A percentile compares a stretch with the other conserved stretches of the same genome.
phyloP scores from a whole-genome alignment of 345 rosid species.

The Sonneratia caseolaris region DNA sequence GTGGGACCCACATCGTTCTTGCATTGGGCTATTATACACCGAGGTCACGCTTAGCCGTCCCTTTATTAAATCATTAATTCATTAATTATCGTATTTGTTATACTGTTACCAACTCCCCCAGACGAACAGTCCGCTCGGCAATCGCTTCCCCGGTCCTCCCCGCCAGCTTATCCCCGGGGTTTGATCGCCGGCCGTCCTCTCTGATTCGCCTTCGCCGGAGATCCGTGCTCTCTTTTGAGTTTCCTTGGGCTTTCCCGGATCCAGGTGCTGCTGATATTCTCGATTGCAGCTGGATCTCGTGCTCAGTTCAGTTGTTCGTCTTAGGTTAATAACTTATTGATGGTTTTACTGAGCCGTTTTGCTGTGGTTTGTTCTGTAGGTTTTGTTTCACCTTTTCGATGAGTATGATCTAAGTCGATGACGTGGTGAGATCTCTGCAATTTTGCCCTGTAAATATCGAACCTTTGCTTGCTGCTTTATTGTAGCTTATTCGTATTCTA shows the following conservation, averaged over 20 bases:
- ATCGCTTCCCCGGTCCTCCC: neutral
- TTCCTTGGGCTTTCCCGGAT: neutral
- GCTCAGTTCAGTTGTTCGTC: neutral
- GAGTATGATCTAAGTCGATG: neutral
- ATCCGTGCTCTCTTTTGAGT: neutral
- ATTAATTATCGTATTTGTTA: neutral
- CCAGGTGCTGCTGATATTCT: neutral
- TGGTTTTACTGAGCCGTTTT: neutral
- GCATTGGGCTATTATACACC: no score
- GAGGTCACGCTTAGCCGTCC: no score
- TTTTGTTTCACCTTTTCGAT: neutral
- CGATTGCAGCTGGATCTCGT: neutral
- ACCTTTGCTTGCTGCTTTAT: neutral
- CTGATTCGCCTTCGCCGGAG: neutral
- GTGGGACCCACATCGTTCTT: no score
- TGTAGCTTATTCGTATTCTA: neutral
- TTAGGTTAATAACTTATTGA: neutral
- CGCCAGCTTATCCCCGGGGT: neutral
- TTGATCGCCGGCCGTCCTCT: neutral
- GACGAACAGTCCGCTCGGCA: neutral
- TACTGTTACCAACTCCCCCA: neutral
- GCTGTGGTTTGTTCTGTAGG: neutral
- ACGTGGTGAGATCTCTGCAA: neutral
- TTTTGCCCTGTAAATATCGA: neutral
- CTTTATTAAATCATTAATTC: neutral